Evolutionary conservation across 768 basidiomycete genomes (phyloP).

Genomic region (Gelatoporia subvermispora): DNA sequence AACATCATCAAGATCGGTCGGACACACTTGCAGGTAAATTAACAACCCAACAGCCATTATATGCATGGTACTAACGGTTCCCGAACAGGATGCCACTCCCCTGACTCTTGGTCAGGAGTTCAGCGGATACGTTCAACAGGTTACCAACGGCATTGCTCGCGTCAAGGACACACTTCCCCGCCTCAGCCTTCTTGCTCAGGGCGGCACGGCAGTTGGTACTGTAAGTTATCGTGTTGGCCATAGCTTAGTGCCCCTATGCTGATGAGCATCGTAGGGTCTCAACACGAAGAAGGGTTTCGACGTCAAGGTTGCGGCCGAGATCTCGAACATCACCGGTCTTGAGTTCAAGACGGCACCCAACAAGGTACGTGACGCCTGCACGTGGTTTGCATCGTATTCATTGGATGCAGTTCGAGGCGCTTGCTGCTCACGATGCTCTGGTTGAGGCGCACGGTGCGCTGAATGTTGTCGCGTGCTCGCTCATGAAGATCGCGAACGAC

Average conservation of each 20-base stretch:
- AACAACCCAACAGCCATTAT: too few species aligned
- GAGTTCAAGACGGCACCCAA: constrained; percentile 96
- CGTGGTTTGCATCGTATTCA: background rate
- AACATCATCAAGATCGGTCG: constrained; percentile 98
- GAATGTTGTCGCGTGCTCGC: constrained; percentile 91
- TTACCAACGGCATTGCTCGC: constrained; percentile 85
- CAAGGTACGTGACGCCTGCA: constrained; percentile 53
- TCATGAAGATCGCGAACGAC: constrained; percentile 99
- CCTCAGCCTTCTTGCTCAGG: constrained; percentile 87
- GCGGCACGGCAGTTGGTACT: constrained; percentile 97
- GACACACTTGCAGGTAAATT: constrained; percentile 79
- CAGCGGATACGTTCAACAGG: constrained; percentile 94
- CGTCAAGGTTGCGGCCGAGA: constrained; percentile 86
- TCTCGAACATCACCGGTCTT: constrained; percentile 86
- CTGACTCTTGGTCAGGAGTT: constrained; percentile 98
- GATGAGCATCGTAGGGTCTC: constrained; percentile 57
- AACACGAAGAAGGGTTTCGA: constrained; percentile 98
- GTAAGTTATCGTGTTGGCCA: constrained; percentile 39
- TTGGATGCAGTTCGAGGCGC: constrained; percentile 81
- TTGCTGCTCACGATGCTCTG: constrained; percentile 96
- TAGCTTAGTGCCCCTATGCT: background rate
- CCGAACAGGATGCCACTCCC: constrained; percentile 85
- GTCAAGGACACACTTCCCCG: constrained; percentile 79
- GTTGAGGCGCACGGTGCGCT: constrained; percentile 97
- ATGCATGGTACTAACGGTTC: background rate